Base-by-base conservation (phyloP, 495 filamentous ascomycete species). In the Lasiosphaeria miniovina region DNA sequence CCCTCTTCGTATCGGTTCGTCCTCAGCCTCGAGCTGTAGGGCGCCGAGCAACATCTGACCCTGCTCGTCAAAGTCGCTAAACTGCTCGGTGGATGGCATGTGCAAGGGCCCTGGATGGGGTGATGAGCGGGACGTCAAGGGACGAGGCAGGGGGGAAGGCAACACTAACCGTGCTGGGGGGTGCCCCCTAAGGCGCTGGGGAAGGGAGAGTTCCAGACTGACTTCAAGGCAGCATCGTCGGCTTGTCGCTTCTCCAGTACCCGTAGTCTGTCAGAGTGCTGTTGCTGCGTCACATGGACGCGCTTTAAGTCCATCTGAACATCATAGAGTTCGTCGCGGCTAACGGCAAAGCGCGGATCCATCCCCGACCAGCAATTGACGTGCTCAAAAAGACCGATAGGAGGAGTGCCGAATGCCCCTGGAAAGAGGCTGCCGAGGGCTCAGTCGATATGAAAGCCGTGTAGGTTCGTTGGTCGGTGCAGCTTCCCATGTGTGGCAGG, bases 141-240 rank as follows among this genome's bases (percentile, higher is more conserved):
- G 51, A 49, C 52, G 49, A 15, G 12, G 6, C 36, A 46, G 34
- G 43, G 38, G 49, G 46, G 33, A 57, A 4, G 43, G 24, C 24
- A 32, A 48, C 57, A 65, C 80, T 65, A 77, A 94, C 93, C 90
- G 76, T 96, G 88, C 65, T 92, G 86, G 32, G 91, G 84, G 9
- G 89, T 89, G 68, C 88, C 90, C 82, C 55, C 87, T 76, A 90
- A 71, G 46, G 89, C 83, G 65, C 84, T 84, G 24, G 90, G 90
- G 70, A 93, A 95, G 1, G 90, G 90, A 46, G 90, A 94, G 57
- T 88, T 88, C 92, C 92, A 97, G 36, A 90, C 88, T 41, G 87
- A 93, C 71, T 89, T 96, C 69, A 95, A 71, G 43, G 87, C 82
- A 40, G 88, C 86, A 79, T 96, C 91, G 55, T 82, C 81, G 57